Evolutionary conservation across 2,329 filamentous ascomycete species (phyloP), one percentile per base, ranked within the genome.

Genomic region (Paracamarosporium sp.): DNA sequence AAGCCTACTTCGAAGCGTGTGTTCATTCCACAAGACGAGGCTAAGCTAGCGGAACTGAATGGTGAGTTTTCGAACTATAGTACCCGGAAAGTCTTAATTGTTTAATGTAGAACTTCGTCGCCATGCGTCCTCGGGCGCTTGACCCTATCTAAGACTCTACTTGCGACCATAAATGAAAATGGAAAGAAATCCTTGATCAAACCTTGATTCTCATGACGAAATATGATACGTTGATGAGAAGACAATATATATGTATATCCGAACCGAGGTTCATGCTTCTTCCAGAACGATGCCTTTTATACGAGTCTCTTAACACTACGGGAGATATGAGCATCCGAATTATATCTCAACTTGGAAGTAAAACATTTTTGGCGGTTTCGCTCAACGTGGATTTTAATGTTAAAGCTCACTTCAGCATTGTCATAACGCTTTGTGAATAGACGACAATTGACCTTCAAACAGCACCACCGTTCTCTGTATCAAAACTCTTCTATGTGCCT

Each of bases 381-480:
- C 24, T 55, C 20, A 17, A 52, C 60, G 17, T 56, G 58, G 17
- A 54, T 45, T 27, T 53, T 64, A 46, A 69, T 61, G 55, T 69
- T 64, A 28, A 68, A 59, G 41, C 48, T 66, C 27, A 60, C 67
- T 56, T 67, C 57, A 6, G 45, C 2, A 15, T 62, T 47, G 15
- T 53, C 36, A 55, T 67, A 68, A 61, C 64, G 61, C 60, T 67
- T 62, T 50, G 58, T 69, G 62, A 67, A 69, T 48, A 69, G 67
- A 57, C 67, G 62, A 60, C 67, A 69, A 56, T 69, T 27, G 67
- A 68, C 55, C 65, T 65, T 56, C 63, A 66, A n/a, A 57, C 67
- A 15, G 53, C 57, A 38, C 67, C 63, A 9, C 43, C 53, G 64
- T 67, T 64, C 62, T 65, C 64, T 15, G 68, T 62, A 53, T 68